These are phyloP conservation scores for Epichloe brachyelytri DNA, from an alignment of 2,329 filamentous ascomycete species.

Conservation along the genomic window DNA sequence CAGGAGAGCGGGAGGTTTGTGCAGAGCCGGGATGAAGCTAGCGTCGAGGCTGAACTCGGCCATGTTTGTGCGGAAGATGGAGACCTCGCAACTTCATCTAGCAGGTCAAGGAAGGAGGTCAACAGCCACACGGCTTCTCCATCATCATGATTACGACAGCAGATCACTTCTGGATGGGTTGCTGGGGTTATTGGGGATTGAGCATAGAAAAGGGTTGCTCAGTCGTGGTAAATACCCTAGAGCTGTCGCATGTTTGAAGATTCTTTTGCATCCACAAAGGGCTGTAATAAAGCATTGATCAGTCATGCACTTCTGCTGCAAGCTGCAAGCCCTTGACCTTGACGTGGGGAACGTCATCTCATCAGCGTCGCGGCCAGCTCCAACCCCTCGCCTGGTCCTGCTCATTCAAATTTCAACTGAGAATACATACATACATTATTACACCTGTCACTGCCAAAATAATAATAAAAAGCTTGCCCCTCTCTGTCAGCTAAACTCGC, in stretches of 20 bases:
- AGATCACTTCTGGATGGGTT: not conserved
- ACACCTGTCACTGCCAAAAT: not conserved
- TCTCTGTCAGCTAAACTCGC: not conserved
- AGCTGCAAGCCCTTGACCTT: not conserved
- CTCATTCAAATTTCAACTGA: not conserved
- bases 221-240: not conserved
- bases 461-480: not conserved
- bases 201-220: not conserved
- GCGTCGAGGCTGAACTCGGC: conserved; percentile 43
- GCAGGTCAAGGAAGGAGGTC: not conserved
- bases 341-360: conserved; percentile 26
- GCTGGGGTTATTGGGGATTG: not conserved
- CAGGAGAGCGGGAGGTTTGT: conserved; percentile 72
- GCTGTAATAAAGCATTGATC: too few species aligned
- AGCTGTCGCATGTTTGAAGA: not conserved
- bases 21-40: conserved; percentile 63
- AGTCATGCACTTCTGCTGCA: too few species aligned
- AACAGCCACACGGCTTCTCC: not conserved
- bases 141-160: not conserved
- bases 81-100: not conserved
- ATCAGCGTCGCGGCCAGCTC: conserved; percentile 14
- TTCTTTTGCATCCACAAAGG: not conserved
- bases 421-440: not conserved
- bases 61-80: conserved; percentile 23
- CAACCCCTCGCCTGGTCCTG: not conserved